phyloP scores from a whole-genome alignment of 2,329 filamentous ascomycete genomes.

The Diaporthe caulivora region DNA sequence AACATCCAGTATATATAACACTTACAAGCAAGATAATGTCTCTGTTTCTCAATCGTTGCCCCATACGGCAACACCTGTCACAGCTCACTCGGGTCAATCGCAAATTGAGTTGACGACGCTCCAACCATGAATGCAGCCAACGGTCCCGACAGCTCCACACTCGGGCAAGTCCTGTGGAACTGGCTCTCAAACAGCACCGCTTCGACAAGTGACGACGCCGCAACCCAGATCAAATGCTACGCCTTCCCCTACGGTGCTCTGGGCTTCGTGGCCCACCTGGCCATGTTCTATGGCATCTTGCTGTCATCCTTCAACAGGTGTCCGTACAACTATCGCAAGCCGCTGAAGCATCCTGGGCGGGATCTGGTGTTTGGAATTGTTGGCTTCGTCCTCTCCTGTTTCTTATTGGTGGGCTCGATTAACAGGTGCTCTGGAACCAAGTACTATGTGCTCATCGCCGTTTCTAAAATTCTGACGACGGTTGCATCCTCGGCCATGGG shows the following conservation, averaged over 20 bases:
- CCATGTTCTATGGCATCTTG: slow-evolving; percentile 15
- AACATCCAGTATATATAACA: background rate
- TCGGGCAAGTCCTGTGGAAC: slow-evolving; percentile 3
- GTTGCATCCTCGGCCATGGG: background rate
- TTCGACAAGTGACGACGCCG: background rate
- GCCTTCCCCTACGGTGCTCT: background rate
- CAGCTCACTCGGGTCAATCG: background rate
- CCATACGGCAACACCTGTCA: background rate
- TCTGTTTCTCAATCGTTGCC: background rate
- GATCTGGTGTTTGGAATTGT: background rate
- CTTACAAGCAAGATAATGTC: too few relatives aligned
- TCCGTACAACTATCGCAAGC: background rate
- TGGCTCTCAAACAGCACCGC: slow-evolving; percentile 6
- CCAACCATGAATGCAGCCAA: background rate
- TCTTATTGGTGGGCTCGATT: background rate
- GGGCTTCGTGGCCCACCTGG: slow-evolving; percentile 16
- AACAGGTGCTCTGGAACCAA: background rate
- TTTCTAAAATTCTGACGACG: background rate
- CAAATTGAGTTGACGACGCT: background rate
- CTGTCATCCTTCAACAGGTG: background rate
- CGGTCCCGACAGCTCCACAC: background rate
- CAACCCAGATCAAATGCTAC: background rate
- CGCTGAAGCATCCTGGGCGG: background rate
- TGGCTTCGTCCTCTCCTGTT: background rate
- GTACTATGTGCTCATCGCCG: background rate